These are phyloP conservation scores for Carex scoparia DNA, from an alignment of 176 grass and related monocot genomes.

Conservation along the genomic window DNA sequence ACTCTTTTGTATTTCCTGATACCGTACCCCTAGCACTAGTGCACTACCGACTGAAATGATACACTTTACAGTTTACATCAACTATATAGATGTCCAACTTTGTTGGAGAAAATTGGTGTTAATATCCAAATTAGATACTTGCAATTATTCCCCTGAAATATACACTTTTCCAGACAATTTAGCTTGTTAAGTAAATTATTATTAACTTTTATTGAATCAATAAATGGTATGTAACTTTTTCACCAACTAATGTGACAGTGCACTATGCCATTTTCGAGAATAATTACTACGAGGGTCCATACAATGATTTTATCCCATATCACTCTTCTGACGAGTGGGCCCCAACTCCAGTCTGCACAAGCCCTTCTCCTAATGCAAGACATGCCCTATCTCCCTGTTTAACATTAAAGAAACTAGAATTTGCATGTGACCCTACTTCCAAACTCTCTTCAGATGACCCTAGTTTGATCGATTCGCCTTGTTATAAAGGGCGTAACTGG, in stretches of 20 bases:
- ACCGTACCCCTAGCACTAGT: neutral
- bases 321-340: neutral
- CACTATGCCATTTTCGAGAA: neutral
- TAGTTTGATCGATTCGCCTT: constrained; percentile 13
- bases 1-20: neutral
- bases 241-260: neutral
- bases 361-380: neutral
- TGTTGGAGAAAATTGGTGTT: neutral
- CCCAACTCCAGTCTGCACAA: constrained; percentile 1
- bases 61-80: neutral
- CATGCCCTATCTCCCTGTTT: neutral
- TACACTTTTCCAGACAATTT: neutral
- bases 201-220: neutral
- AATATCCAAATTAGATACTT: neutral
- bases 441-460: neutral
- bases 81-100: neutral
- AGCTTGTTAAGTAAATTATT: neutral
- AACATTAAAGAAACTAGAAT: constrained; percentile 17
- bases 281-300: neutral
- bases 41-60: neutral
- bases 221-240: neutral
- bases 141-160: neutral
- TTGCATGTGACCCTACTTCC: neutral
- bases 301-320: neutral
- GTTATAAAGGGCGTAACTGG: constrained; percentile 17